phyloP scores from a whole-genome alignment of 495 filamentous ascomycete genomes.

The Mycothermus thermophilus region DNA sequence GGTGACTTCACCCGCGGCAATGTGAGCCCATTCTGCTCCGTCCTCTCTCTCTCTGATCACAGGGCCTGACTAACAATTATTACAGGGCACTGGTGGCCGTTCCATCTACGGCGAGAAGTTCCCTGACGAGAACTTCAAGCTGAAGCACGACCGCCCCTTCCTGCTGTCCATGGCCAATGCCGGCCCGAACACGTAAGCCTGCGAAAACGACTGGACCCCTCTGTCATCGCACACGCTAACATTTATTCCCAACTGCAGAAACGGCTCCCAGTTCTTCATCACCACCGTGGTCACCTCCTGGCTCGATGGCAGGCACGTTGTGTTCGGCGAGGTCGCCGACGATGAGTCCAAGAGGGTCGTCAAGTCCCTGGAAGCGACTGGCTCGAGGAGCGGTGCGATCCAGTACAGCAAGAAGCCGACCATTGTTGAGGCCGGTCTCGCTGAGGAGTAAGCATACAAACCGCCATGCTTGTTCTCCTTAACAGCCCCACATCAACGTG shows the following conservation, averaged over 20 bases:
- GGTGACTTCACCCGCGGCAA: slow-evolving; percentile 98
- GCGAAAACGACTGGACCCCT: neutral
- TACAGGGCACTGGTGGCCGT: slow-evolving; percentile 67
- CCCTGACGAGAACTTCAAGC: slow-evolving; percentile 62
- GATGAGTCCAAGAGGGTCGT: slow-evolving; percentile 48
- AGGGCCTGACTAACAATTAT: no score
- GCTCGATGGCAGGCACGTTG: slow-evolving; percentile 69
- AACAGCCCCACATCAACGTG: no score
- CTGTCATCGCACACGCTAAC: neutral
- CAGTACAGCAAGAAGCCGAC: slow-evolving; percentile 50
- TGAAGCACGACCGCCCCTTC: slow-evolving; percentile 47
- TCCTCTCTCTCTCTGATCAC: no score
- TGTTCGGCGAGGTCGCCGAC: slow-evolving; percentile 67
- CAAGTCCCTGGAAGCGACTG: slow-evolving; percentile 59
- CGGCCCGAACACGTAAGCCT: slow-evolving; percentile 63
- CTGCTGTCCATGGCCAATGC: slow-evolving; percentile 77
- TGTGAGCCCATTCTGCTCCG: no score
- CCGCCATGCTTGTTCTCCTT: no score
- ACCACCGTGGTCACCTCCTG: slow-evolving; percentile 58
- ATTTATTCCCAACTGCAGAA: slow-evolving; percentile 32
- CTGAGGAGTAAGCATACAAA: slow-evolving; percentile 25
- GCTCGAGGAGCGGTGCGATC: slow-evolving; percentile 47
- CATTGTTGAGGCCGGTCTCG: slow-evolving; percentile 47
- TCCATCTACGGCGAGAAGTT: slow-evolving; percentile 86
- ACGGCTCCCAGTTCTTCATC: slow-evolving; percentile 70